These are phyloP conservation scores for Teratosphaeria nubilosa DNA, from an alignment of 2,329 filamentous ascomycete species.

Conservation along the genomic window DNA sequence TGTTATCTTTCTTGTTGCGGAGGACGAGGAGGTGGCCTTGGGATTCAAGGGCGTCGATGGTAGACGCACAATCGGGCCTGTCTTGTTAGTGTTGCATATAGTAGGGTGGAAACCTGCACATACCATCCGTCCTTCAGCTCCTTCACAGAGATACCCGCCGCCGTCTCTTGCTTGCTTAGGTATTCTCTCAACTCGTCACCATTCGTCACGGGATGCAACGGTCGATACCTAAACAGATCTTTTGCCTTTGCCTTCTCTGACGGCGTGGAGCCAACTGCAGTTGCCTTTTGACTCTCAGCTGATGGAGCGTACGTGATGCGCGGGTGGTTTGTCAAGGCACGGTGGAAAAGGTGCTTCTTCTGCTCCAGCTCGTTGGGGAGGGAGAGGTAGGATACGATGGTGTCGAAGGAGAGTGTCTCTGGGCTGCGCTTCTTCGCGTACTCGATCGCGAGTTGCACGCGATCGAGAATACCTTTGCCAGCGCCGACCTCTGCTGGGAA, in stretches of 20 bases:
- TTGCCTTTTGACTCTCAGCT: slow-evolving; percentile 42
- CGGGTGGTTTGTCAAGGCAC: slow-evolving; percentile 22
- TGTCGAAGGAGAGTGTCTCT: slow-evolving; percentile 57
- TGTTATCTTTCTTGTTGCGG: slow-evolving; percentile 84
- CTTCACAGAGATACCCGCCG: slow-evolving; percentile 71
- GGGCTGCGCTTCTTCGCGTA: slow-evolving; percentile 61
- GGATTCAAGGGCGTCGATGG: slow-evolving; percentile 66
- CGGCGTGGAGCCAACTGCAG: background rate
- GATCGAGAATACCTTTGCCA: slow-evolving; percentile 72
- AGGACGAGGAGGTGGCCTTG: slow-evolving; percentile 75
- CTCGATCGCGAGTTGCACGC: slow-evolving; percentile 77
- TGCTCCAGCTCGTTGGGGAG: slow-evolving; percentile 41
- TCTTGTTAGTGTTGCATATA: background rate
- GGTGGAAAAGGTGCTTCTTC: slow-evolving; percentile 3
- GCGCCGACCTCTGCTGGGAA: slow-evolving; percentile 21
- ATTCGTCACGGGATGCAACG: slow-evolving; percentile 72
- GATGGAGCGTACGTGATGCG: slow-evolving; percentile 58
- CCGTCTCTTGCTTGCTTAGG: slow-evolving; percentile 71
- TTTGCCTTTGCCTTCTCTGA: slow-evolving; percentile 34
- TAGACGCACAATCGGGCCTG: slow-evolving; percentile 59
- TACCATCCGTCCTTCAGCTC: slow-evolving; percentile 91
- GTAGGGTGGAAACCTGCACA: background rate
- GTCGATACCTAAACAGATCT: slow-evolving; percentile 70
- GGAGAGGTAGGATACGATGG: slow-evolving; percentile 73
- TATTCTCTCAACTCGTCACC: slow-evolving; percentile 68